phyloP scores from a whole-genome alignment of 2,329 filamentous ascomycete genomes.

The Cladosporium sp. region DNA sequence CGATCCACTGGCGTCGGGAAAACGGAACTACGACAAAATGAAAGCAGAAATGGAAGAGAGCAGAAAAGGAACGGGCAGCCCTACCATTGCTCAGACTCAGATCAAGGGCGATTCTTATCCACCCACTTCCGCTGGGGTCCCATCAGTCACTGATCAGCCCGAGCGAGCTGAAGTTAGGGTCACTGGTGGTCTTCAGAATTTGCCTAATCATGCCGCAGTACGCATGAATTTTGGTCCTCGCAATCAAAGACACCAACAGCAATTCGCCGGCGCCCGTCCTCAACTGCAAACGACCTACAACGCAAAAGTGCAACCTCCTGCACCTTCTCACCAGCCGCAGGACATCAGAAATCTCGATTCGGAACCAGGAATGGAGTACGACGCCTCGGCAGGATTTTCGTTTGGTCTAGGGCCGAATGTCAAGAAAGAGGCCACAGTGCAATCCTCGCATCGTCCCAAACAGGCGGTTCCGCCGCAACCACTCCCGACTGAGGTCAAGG shows the following conservation, averaged over 20 bases:
- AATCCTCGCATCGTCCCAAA: background rate
- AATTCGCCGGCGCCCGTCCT: background rate
- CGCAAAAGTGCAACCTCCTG: background rate
- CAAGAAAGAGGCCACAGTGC: background rate
- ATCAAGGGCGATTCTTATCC: conserved; percentile 21
- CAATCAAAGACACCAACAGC: background rate
- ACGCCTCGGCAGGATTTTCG: background rate
- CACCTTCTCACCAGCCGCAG: background rate
- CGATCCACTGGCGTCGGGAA: background rate
- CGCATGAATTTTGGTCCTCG: background rate
- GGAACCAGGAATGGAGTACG: background rate
- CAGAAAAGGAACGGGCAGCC: background rate
- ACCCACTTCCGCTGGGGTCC: conserved; percentile 15
- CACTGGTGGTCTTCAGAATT: background rate
- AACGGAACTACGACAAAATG: background rate
- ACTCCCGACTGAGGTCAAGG: background rate
- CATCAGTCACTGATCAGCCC: background rate
- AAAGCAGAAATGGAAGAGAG: background rate
- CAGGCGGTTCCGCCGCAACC: background rate
- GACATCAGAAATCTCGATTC: background rate
- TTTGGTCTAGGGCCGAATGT: background rate
- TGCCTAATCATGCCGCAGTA: background rate
- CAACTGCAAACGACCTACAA: background rate
- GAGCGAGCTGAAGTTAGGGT: background rate
- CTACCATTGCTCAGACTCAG: conserved; percentile 6